Conservation (phyloP, 2,329 filamentous ascomycete species). For the Bipolaris gigantea region DNA sequence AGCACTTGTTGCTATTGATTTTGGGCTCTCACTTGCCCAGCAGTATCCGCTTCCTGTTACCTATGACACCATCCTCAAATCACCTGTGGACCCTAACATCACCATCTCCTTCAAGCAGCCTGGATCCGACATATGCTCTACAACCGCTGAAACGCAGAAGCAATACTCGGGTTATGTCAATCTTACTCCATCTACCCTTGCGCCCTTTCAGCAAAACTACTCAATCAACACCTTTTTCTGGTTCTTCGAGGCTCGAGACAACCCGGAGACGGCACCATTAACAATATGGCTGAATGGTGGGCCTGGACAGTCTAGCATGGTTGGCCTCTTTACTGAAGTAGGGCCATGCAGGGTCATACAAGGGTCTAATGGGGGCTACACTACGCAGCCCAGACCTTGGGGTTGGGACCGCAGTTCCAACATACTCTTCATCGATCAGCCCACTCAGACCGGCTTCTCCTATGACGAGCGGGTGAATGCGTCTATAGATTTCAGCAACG, state of each 20-base stretch:
- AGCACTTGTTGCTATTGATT: conserved; percentile 12
- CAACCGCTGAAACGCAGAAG: conserved; percentile 65
- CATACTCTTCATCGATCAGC: conserved; percentile 64
- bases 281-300: conserved; percentile 69
- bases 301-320: conserved; percentile 66
- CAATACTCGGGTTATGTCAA: conserved; percentile 70
- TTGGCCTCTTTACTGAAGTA: conserved; percentile 64
- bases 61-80: conserved; percentile 59
- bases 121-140: conserved; percentile 63
- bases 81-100: conserved; percentile 64
- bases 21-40: conserved; percentile 38
- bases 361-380: conserved; percentile 51
- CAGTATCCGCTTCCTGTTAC: conserved; percentile 46
- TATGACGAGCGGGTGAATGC: conserved; percentile 64
- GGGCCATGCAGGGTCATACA: conserved; percentile 54
- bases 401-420: conserved; percentile 66
- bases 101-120: conserved; percentile 69
- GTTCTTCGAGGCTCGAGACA: conserved; percentile 62
- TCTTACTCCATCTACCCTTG: conserved; percentile 56
- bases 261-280: conserved; percentile 55
- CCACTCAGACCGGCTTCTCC: conserved; percentile 70
- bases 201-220: conserved; percentile 56
- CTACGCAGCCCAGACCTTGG: conserved; percentile 62
- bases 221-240: conserved; percentile 66
- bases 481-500: conserved; percentile 23